Conservation (phyloP, 257 asterid genomes). For the Coffea canephora region DNA sequence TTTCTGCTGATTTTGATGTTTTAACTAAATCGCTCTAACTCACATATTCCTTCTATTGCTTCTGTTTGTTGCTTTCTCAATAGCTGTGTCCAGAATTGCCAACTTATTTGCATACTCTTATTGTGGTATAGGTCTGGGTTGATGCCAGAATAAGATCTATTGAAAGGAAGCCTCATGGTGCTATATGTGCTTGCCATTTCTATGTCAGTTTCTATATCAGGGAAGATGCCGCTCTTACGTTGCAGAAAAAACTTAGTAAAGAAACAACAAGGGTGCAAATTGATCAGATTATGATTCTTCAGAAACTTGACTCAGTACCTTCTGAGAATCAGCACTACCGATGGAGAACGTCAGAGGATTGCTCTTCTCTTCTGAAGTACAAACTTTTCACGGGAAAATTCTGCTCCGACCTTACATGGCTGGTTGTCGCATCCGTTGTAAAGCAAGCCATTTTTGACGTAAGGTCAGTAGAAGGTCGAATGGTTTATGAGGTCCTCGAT, state of each 20-base stretch:
- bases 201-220: conserved; percentile 60
- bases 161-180: conserved; percentile 72
- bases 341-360: conserved; percentile 80
- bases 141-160: conserved; percentile 85
- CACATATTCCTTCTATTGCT: neutral
- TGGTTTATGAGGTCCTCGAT: conserved; percentile 64
- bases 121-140: conserved; percentile 57
- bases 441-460: conserved; percentile 60
- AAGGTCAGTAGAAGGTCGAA: conserved; percentile 50
- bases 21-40: neutral
- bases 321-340: conserved; percentile 59
- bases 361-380: conserved; percentile 50
- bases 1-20: neutral
- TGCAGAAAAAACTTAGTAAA: conserved; percentile 49
- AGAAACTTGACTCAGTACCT: conserved; percentile 63
- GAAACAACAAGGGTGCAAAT: conserved; percentile 45
- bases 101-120: conserved; percentile 4
- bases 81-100: neutral
- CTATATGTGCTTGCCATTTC: conserved; percentile 60
- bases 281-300: conserved; percentile 61
- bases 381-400: conserved; percentile 56
- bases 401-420: conserved; percentile 74
- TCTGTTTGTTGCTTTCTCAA: neutral
- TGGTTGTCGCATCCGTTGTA: conserved; percentile 55
- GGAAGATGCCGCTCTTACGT: conserved; percentile 58